These are phyloP conservation scores for Fraxinus ornus DNA, from an alignment of 305 asterid genomes.

Conservation along the genomic window DNA sequence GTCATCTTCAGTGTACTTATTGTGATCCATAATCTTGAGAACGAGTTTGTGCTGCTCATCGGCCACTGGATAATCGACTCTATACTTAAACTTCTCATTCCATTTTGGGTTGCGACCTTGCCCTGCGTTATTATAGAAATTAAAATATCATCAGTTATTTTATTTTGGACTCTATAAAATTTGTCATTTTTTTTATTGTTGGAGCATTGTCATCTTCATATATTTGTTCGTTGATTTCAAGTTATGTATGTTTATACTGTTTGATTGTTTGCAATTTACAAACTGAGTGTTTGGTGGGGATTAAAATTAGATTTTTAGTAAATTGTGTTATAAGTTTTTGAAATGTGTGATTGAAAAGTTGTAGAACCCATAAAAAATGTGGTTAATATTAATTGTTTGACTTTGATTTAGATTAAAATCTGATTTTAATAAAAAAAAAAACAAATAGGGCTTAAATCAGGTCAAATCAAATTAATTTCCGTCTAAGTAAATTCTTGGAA, in stretches of 20 bases:
- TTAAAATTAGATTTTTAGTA: too few relatives aligned
- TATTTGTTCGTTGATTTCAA: too few relatives aligned
- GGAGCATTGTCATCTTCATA: neutral
- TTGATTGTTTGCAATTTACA: neutral
- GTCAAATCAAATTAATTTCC: neutral
- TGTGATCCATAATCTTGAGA: slow-evolving; percentile 45
- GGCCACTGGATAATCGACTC: slow-evolving; percentile 34
- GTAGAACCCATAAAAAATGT: too few relatives aligned
- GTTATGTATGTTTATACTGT: too few relatives aligned
- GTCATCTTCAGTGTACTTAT: slow-evolving; percentile 36
- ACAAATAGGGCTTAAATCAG: neutral
- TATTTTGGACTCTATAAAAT: neutral
- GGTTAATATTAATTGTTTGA: too few relatives aligned
- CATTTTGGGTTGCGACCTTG: slow-evolving; percentile 53
- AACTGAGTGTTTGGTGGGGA: neutral
- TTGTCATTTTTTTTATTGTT: neutral
- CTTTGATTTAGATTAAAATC: too few relatives aligned
- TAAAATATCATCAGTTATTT: neutral
- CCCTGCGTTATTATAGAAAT: slow-evolving; percentile 31
- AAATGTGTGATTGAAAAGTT: too few relatives aligned
- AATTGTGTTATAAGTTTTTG: too few relatives aligned
- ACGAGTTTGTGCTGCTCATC: slow-evolving; percentile 34
- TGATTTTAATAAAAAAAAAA: too few relatives aligned
- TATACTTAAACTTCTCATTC: slow-evolving; percentile 62
- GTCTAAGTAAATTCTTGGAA: neutral